Evolutionary conservation across 1,284 basidiomycete species (phyloP).

Genomic region (Somion occarium): DNA sequence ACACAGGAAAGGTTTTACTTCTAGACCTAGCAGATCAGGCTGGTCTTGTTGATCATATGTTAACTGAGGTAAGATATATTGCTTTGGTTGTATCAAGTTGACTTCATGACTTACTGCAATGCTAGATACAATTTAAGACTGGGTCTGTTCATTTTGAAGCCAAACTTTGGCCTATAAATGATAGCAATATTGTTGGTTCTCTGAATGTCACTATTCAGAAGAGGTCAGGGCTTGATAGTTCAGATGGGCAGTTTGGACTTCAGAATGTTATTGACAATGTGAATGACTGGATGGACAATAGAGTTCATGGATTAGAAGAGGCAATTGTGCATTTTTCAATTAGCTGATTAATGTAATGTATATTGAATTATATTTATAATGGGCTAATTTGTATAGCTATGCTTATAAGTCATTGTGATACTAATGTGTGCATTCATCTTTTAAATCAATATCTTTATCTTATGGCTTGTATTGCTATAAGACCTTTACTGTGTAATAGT

Average conservation of each 20-base stretch:
- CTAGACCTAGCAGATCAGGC: constrained; percentile 77
- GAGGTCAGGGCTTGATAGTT: neutral
- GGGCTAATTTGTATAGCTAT: no score
- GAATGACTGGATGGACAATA: neutral
- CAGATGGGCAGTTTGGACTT: neutral
- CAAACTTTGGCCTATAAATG: constrained; percentile 93
- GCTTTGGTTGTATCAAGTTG: constrained; percentile 33
- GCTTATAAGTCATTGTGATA: no score
- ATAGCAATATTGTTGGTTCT: constrained; percentile 80
- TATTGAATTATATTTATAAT: no score
- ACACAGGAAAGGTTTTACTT: constrained; percentile 85
- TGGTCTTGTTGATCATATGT: neutral
- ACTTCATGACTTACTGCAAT: neutral
- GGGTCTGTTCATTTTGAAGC: constrained; percentile 44
- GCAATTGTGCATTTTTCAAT: neutral
- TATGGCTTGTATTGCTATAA: no score
- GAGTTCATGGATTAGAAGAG: neutral
- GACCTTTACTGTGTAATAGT: no score
- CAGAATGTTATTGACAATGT: neutral
- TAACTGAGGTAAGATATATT: constrained; percentile 74
- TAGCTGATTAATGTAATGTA: no score
- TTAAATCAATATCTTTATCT: no score
- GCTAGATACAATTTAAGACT: neutral
- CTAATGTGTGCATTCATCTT: no score
- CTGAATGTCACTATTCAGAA: constrained; percentile 80